These are phyloP conservation scores for Fusarium coicis DNA, from an alignment of 2,329 filamentous ascomycete species.

Conservation along the genomic window DNA sequence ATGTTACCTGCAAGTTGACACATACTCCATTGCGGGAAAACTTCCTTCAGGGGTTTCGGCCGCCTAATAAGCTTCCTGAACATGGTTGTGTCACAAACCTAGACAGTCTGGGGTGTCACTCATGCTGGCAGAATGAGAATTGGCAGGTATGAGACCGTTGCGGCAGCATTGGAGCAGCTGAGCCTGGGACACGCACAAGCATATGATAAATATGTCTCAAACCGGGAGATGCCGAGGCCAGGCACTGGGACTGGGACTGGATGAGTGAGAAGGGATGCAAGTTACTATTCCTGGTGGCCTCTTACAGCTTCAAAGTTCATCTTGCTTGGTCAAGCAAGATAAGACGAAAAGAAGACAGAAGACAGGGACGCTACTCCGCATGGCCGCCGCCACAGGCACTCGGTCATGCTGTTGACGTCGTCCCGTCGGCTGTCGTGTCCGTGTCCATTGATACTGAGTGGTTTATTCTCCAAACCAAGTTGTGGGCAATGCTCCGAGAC, in stretches of 20 bases:
- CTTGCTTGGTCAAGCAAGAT: constrained; percentile 5
- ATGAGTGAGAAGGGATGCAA: constrained; percentile 8
- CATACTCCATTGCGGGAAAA: constrained; percentile 37
- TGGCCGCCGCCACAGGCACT: constrained; percentile 4
- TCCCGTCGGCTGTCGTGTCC: constrained; percentile 13
- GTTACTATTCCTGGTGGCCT: constrained; percentile 14
- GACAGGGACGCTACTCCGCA: background rate
- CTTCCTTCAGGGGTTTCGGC: constrained; percentile 33
- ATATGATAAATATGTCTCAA: constrained; percentile 29
- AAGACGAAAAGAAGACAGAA: background rate
- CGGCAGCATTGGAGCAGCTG: constrained; percentile 27
- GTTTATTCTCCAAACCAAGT: background rate
- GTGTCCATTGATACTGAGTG: background rate
- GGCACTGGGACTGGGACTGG: constrained; percentile 16
- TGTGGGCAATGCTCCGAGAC: background rate
- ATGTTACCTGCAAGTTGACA: constrained; percentile 41
- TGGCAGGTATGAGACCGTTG: constrained; percentile 29
- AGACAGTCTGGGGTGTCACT: constrained; percentile 28
- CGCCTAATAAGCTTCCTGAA: constrained; percentile 33
- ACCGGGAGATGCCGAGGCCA: constrained; percentile 43
- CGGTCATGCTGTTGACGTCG: constrained; percentile 3
- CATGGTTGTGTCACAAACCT: constrained; percentile 36
- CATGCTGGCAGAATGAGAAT: constrained; percentile 32
- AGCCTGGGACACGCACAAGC: constrained; percentile 23
- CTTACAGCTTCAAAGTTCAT: constrained; percentile 22